Evolutionary conservation across 345 rosid species (phyloP).

Genomic region (Kernera saxatilis): DNA sequence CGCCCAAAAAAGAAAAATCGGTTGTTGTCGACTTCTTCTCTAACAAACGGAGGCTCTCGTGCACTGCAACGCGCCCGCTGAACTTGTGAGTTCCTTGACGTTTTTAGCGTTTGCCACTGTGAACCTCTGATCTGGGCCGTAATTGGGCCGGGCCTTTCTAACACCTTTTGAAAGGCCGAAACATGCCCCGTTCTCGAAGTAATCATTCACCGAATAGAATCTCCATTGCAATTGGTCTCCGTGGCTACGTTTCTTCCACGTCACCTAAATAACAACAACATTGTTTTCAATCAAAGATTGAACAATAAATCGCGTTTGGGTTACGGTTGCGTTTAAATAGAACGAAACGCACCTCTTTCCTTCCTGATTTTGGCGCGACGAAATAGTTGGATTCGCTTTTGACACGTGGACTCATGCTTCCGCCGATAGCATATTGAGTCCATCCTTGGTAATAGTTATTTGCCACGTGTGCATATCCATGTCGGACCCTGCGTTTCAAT

Average conservation of each 20-base stretch:
- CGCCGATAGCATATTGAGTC: background rate
- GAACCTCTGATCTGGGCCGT: background rate
- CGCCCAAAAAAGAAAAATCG: background rate
- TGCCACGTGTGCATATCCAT: slow-evolving; percentile 4
- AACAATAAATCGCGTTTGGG: background rate
- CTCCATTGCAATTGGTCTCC: background rate
- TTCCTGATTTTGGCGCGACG: background rate
- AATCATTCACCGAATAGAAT: background rate
- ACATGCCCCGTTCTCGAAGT: background rate
- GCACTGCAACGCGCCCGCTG: background rate
- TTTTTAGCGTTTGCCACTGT: background rate
- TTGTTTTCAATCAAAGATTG: background rate
- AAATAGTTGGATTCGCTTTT: slow-evolving; percentile 4
- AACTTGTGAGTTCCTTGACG: background rate
- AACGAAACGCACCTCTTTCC: background rate
- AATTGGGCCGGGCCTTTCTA: background rate
- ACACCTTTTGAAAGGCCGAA: background rate
- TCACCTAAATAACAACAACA: background rate
- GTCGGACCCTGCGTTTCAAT: background rate
- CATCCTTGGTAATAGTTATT: background rate
- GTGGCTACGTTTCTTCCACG: background rate
- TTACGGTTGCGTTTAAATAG: background rate
- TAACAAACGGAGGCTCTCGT: background rate
- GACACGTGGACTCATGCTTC: background rate
- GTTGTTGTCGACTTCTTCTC: background rate